These are phyloP conservation scores for Podila epicladia DNA, from an alignment of 192 early-diverging fungal genomes.

Conservation along the genomic window DNA sequence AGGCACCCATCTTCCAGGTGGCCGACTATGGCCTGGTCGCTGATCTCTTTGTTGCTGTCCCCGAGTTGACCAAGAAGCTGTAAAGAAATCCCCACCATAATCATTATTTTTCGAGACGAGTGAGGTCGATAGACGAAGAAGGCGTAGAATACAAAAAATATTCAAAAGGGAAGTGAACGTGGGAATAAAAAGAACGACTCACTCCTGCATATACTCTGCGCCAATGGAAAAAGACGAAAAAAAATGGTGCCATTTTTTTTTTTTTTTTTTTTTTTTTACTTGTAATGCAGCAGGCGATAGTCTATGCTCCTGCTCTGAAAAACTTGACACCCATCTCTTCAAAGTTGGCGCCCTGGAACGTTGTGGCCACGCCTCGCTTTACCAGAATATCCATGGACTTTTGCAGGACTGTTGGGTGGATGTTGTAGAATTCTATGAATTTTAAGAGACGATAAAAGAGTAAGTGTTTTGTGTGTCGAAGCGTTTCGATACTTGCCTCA, in stretches of 20 bases:
- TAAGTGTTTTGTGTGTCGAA: no score
- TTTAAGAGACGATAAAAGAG: no score
- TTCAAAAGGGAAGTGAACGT: no score
- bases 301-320: slow-evolving; percentile 54
- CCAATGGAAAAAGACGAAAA: no score
- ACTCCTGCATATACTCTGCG: no score
- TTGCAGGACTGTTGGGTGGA: slow-evolving; percentile 76
- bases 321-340: slow-evolving; percentile 92
- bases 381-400: slow-evolving; percentile 85
- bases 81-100: slow-evolving; percentile 44
- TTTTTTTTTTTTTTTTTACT: no score
- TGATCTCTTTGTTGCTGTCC: slow-evolving; percentile 93
- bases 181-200: neutral
- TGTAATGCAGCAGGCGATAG: neutral
- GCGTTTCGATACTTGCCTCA: no score
- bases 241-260: no score
- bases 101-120: neutral
- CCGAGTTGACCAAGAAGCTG: slow-evolving; percentile 92
- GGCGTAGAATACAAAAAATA: no score
- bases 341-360: slow-evolving; percentile 72
- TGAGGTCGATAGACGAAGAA: neutral
- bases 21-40: slow-evolving; percentile 96
- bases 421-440: slow-evolving; percentile 74
- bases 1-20: slow-evolving; percentile 98
- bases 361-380: slow-evolving; percentile 83